Conservation (phyloP, 1,139 yeast species). For the Diutina sp. region DNA sequence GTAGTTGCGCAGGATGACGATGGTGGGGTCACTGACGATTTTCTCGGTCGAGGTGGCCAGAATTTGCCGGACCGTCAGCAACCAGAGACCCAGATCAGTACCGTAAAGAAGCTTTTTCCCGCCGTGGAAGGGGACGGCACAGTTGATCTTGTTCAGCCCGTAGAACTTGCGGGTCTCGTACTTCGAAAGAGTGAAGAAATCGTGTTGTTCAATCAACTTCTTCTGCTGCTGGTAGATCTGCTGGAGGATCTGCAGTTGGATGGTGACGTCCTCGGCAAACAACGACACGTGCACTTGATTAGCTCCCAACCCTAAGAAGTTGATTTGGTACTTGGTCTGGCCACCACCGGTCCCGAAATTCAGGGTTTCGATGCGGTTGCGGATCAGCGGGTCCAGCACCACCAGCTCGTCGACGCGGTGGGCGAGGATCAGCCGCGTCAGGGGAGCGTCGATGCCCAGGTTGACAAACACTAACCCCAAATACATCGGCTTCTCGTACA, state of each 20-base stretch:
- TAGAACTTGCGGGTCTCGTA: conserved; percentile 62
- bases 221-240: conserved; percentile 72
- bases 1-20: conserved; percentile 62
- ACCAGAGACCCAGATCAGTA: conserved; percentile 83
- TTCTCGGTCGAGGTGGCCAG: conserved; percentile 31
- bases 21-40: conserved; percentile 61
- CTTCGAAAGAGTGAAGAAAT: conserved; percentile 68
- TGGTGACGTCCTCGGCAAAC: conserved; percentile 39
- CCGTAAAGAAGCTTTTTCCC: conserved; percentile 87
- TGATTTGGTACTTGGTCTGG: conserved; percentile 23
- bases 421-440: conserved; percentile 34
- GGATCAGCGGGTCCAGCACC: conserved; percentile 23
- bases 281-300: conserved; percentile 31
- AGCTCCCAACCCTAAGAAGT: conserved; percentile 32
- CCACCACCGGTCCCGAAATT: conserved; percentile 1
- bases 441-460: conserved; percentile 68
- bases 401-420: conserved; percentile 25
- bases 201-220: conserved; percentile 57
- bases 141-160: conserved; percentile 65
- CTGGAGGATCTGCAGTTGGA: conserved; percentile 71
- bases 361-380: conserved; percentile 14
- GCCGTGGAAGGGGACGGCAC: conserved; percentile 92
- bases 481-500: conserved; percentile 87
- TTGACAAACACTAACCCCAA: conserved; percentile 69
- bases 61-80: conserved; percentile 46